Conservation (phyloP, 2,329 filamentous ascomycete species). For the Calonectria ilicicola region DNA sequence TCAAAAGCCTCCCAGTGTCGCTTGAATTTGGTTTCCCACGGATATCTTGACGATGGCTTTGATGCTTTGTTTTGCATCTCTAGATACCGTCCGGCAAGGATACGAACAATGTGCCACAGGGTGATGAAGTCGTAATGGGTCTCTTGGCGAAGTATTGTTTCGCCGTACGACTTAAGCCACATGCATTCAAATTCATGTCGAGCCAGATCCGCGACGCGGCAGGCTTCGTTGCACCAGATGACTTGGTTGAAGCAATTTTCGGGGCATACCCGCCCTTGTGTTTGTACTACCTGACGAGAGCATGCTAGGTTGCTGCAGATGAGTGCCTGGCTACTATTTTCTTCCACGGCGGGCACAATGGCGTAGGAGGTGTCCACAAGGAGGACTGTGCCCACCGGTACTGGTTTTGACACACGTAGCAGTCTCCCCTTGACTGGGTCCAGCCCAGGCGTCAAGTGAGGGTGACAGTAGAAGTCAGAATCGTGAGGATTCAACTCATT, state of each 20-base stretch:
- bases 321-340: constrained; percentile 27
- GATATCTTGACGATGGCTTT: not conserved
- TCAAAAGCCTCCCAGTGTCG: constrained; percentile 42
- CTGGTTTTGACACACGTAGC: constrained; percentile 36
- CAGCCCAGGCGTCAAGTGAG: constrained; percentile 35
- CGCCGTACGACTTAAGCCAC: constrained; percentile 38
- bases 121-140: constrained; percentile 43
- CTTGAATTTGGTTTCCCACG: constrained; percentile 33
- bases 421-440: constrained; percentile 43
- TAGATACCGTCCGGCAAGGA: constrained; percentile 40
- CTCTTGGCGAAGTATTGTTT: constrained; percentile 31
- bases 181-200: constrained; percentile 43
- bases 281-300: constrained; percentile 32
- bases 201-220: constrained; percentile 31
- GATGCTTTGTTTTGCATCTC: constrained; percentile 25
- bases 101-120: constrained; percentile 44
- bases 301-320: constrained; percentile 45
- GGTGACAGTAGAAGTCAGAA: constrained; percentile 37
- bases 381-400: constrained; percentile 41
- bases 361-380: constrained; percentile 44
- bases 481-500: constrained; percentile 31
- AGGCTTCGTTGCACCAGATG: constrained; percentile 42
- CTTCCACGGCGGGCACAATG: constrained; percentile 39
- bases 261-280: constrained; percentile 30
- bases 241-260: constrained; percentile 38